phyloP scores from a whole-genome alignment of 2,329 filamentous ascomycete species.

The Metarhizium anisopliae region DNA sequence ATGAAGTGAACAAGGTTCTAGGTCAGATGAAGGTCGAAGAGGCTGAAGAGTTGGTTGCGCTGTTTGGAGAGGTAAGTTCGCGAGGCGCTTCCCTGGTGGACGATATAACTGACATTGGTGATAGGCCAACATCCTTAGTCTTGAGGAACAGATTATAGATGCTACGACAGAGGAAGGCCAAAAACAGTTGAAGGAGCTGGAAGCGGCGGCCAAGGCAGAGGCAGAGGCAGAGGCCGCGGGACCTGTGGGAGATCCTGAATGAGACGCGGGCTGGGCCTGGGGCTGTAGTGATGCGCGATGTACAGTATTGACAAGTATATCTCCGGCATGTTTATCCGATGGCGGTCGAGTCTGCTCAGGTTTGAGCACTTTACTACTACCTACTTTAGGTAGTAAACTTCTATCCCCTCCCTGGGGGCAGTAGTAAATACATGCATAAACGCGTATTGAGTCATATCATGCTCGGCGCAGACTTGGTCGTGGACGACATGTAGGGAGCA shows the following conservation, averaged over 20 bases:
- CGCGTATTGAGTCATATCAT: no score
- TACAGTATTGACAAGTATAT: background rate
- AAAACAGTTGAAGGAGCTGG: conserved; percentile 67
- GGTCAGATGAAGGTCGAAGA: conserved; percentile 84
- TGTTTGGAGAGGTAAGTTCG: conserved; percentile 57
- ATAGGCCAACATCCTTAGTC: conserved; percentile 73
- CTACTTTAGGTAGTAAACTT: no score
- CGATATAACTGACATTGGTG: background rate
- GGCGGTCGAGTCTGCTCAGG: background rate
- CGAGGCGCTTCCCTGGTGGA: background rate
- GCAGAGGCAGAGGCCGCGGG: conserved; percentile 10
- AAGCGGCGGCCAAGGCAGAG: conserved; percentile 35
- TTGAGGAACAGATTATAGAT: conserved; percentile 92
- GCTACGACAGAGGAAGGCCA: conserved; percentile 83
- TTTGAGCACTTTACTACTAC: no score
- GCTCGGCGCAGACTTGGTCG: no score
- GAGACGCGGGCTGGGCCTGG: background rate
- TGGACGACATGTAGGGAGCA: no score
- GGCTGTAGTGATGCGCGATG: background rate
- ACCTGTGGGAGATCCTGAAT: conserved; percentile 6
- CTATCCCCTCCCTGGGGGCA: no score
- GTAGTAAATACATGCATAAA: no score
- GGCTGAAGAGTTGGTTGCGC: conserved; percentile 74
- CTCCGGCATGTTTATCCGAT: background rate
- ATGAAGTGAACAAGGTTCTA: conserved; percentile 50